Base-by-base conservation (phyloP, 306 rosid species). In the Prunus davidiana region DNA sequence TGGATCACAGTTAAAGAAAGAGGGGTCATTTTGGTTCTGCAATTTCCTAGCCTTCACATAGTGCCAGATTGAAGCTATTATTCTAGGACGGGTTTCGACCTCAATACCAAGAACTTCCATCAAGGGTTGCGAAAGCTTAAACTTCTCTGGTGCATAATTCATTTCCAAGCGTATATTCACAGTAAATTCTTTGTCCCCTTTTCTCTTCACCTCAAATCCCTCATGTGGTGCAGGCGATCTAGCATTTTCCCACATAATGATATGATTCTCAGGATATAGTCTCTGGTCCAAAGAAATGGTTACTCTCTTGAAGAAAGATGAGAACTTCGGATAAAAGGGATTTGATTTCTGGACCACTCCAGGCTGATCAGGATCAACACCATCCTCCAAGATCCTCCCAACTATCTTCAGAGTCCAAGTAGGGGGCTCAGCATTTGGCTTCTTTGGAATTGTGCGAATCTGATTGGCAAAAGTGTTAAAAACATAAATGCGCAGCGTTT, bases 51-150 rank as follows among this genome's bases (percentile, higher is more conserved):
- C 99, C 89, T 96, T 96, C 76, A 96, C 99, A 86, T 96, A 96
- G 85, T 96, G 98, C 99, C 99, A 96, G 74, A 96, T 91, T 2
- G 99, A 97, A 76, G 97, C 93, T 75, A 96, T 87, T 72, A 96
- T 89, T 83, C 99, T 88, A 0, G 99, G 98, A 51, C 98, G 98
- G 74, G 99, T 89, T 79, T 96, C 99, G 80, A 96, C 98, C 84
- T 96, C 99, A 83, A 96, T 89, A 81, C 98, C 99, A 81, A 96
- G 98, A 88, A 96, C 98, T 77, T 96, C 99, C 82, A 89, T 87
- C 85, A 96, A 86, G 5, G 91, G 89, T 13, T 88, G 93, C 18
- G 99, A 96, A 80, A 96, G 91, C 88, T 96, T 93, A 71, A 89
- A 96, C 69, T 89, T 96, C 85, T 96, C 99, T 16, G 99, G 99